Evolutionary conservation across 2,329 filamentous ascomycete species (phyloP).

Genomic region (Penicillium olsonii): DNA sequence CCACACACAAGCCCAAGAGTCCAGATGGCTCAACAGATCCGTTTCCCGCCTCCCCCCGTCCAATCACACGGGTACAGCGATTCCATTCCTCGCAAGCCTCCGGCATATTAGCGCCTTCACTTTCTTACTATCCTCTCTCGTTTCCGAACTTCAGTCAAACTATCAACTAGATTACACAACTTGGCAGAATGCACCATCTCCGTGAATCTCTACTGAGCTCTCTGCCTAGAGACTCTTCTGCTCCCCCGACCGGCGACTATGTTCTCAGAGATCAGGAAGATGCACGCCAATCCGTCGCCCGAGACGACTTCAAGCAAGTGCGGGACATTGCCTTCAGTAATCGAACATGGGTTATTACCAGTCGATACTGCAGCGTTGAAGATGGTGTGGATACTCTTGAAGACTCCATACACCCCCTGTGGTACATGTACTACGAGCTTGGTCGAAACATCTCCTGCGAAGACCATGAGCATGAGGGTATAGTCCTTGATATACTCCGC

Average conservation of each 20-base stretch:
- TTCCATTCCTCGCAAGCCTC: too few relatives aligned
- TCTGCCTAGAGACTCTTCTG: slow-evolving; percentile 5
- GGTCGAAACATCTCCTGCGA: slow-evolving; percentile 13
- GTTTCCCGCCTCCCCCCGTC: too few relatives aligned
- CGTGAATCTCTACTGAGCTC: slow-evolving; percentile 16
- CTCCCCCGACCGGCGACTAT: background rate
- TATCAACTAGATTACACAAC: background rate
- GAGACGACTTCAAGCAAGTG: slow-evolving; percentile 8
- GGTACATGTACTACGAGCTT: slow-evolving; percentile 25
- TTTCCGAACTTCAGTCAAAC: background rate
- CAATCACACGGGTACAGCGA: too few relatives aligned
- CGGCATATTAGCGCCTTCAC: background rate
- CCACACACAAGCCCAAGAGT: slow-evolving; percentile 3
- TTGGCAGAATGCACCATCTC: slow-evolving; percentile 13
- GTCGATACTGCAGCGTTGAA: slow-evolving; percentile 18
- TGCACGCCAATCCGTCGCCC: background rate
- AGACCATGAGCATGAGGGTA: slow-evolving; percentile 17
- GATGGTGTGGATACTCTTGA: slow-evolving; percentile 21
- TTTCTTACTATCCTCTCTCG: background rate
- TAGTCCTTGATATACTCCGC: slow-evolving; percentile 27
- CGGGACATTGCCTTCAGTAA: slow-evolving; percentile 13
- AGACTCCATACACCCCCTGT: slow-evolving; percentile 17
- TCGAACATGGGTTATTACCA: slow-evolving; percentile 12
- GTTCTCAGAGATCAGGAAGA: background rate
- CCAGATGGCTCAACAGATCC: too few relatives aligned